Evolutionary conservation across 768 basidiomycete species (phyloP).

Genomic region (Psilocybe cubensis): DNA sequence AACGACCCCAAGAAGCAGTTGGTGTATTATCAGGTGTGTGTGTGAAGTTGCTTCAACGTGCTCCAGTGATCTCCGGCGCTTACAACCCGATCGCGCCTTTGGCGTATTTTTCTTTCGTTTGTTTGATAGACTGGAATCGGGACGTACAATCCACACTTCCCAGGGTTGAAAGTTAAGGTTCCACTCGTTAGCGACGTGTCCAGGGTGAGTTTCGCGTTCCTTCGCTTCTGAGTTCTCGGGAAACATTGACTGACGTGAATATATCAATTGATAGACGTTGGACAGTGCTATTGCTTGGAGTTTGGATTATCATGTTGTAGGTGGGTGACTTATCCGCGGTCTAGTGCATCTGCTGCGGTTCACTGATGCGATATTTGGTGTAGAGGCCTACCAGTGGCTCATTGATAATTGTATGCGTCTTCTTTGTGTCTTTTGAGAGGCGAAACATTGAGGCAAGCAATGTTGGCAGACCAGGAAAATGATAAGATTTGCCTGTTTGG

Average conservation of each 20-base stretch:
- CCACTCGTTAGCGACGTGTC: conserved; percentile 11
- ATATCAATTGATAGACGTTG: no score
- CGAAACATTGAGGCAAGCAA: neutral
- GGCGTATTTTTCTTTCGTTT: no score
- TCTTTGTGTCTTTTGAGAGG: conserved; percentile 6
- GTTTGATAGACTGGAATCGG: conserved; percentile 20
- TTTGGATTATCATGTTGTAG: conserved; percentile 14
- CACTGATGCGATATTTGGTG: neutral
- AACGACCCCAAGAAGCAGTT: conserved; percentile 13
- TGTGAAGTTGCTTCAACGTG: no score
- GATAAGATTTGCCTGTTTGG: conserved; percentile 16
- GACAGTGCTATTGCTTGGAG: conserved; percentile 21
- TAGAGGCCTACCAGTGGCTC: conserved; percentile 20
- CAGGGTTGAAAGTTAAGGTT: conserved; percentile 13
- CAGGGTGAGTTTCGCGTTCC: conserved; percentile 11
- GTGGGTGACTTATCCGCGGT: conserved; percentile 5
- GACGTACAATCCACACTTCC: conserved; percentile 17
- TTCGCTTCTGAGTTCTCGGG: no score
- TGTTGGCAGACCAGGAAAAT: conserved; percentile 5
- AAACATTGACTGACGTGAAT: no score
- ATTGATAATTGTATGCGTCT: conserved; percentile 6
- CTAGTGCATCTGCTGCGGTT: neutral
- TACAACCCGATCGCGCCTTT: no score
- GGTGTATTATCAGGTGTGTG: conserved; percentile 18
- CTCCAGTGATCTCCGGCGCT: no score